Percentiles rank a stretch among this genome's conserved stretches.
phyloP scores from a whole-genome alignment of 2,329 filamentous ascomycete genomes.

The Cytospora piceicola region DNA sequence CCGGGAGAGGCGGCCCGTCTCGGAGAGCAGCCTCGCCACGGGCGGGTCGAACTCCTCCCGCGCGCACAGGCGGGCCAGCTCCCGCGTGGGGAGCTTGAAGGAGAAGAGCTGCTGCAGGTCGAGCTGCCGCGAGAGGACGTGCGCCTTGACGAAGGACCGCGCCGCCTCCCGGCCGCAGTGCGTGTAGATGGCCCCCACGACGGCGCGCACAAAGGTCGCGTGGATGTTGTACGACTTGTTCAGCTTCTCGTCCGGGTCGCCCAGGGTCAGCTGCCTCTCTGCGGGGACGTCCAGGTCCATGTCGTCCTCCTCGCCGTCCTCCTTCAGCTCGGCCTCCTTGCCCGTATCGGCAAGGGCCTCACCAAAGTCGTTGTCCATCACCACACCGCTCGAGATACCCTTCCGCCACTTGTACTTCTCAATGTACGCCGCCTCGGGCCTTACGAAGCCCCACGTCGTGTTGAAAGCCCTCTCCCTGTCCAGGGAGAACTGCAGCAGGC shows the following conservation, averaged over 20 bases:
- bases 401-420: slow-evolving; percentile 62
- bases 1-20: slow-evolving; percentile 84
- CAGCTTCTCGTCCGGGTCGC: slow-evolving; percentile 37
- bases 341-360: slow-evolving; percentile 50
- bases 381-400: slow-evolving; percentile 74
- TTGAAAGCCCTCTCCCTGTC: slow-evolving; percentile 49
- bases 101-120: slow-evolving; percentile 78
- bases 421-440: slow-evolving; percentile 53
- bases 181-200: slow-evolving; percentile 83
- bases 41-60: slow-evolving; percentile 88
- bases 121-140: slow-evolving; percentile 80
- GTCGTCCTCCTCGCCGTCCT: slow-evolving; percentile 35
- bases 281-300: slow-evolving; percentile 18
- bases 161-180: slow-evolving; percentile 80
- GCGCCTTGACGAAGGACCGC: slow-evolving; percentile 80
- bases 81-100: slow-evolving; percentile 82
- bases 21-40: slow-evolving; percentile 82
- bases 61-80: slow-evolving; percentile 80
- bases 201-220: slow-evolving; percentile 77
- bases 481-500: slow-evolving; percentile 78
- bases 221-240: slow-evolving; percentile 41
- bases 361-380: slow-evolving; percentile 86
- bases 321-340: slow-evolving; percentile 33
- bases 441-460: slow-evolving; percentile 56
- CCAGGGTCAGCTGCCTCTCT: slow-evolving; percentile 30